Evolutionary conservation across 1,139 yeast species (phyloP), one percentile per base, ranked within the genome.

Genomic region (Kluyveromyces sp.): DNA sequence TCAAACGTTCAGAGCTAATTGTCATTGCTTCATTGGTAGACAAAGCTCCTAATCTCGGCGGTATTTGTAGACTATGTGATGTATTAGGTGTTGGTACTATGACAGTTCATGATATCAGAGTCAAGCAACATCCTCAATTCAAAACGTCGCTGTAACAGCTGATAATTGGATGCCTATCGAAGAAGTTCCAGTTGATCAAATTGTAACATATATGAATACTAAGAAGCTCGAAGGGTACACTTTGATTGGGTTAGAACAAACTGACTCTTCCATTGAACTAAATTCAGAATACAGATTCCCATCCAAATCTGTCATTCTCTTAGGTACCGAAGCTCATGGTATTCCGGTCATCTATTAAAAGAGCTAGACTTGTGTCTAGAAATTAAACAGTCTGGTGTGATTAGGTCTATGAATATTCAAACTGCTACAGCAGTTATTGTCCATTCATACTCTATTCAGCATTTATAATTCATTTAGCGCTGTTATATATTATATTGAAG

Each of bases 391-490:
- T 84, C 81, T 34, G 97, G 97, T 8, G 90, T 89, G 25, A 80
- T 90, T 41, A 74, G 97, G 55, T 87, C 96, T 2, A 89, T 90
- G 97, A 90, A 90, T 61, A 89, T 90, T 52, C 97, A 90, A 67
- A 90, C 97, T 0, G 97, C 97, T 1, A 83, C 97, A 0, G 97
- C 97, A 0, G 89, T 90, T 30, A 79, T 89, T 38, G 96, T 87
- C 3, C 95, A 90, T 63, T 94, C 96, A 0, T 90, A 90, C 60
- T 81, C 96, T 1, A 70, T 79, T 8, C 95, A 88, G 61, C 89
- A 86, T 25, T 28, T 45, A 36, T 45, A 41, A 31, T 37, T 28
- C n/a, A 30, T 31, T 30, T 7, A 39, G 27, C 21, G 21, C 21
- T 15, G 21, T 15, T 15, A 15, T 15, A 15, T 15, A 28, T 7